Conservation (phyloP, 169 alveolate species). For the Cryptosporidium xiaoi region DNA sequence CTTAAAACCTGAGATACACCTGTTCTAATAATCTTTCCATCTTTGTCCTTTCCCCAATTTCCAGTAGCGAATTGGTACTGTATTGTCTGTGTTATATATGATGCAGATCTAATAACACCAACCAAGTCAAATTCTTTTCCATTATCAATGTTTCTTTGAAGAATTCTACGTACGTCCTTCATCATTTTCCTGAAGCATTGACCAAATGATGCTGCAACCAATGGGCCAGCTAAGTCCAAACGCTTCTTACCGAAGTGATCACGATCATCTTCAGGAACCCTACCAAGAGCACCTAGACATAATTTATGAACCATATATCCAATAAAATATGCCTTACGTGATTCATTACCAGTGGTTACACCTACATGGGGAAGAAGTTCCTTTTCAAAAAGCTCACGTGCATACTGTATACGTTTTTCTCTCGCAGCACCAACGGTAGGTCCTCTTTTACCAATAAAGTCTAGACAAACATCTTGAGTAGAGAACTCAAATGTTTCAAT, state of each 20-base stretch:
- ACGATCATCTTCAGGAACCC: slow-evolving; percentile 98
- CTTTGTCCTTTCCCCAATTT: slow-evolving; percentile 98
- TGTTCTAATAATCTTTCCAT: slow-evolving; percentile 96
- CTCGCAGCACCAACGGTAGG: slow-evolving; percentile 93
- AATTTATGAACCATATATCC: slow-evolving; percentile 99
- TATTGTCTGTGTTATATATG: slow-evolving; percentile 91
- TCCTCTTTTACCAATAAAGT: slow-evolving; percentile 95
- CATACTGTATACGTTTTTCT: slow-evolving; percentile 93
- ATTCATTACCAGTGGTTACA: slow-evolving; percentile 90
- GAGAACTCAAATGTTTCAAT: slow-evolving; percentile 94
- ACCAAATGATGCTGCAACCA: slow-evolving; percentile 97
- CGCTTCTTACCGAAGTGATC: slow-evolving; percentile 99
- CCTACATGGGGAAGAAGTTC: slow-evolving; percentile 99
- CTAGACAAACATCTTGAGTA: slow-evolving; percentile 92
- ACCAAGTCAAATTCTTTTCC: slow-evolving; percentile 92
- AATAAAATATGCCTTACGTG: slow-evolving; percentile 96
- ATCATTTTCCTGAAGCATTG: slow-evolving; percentile 93
- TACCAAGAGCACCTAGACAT: slow-evolving; percentile 95
- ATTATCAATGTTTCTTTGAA: slow-evolving; percentile 91
- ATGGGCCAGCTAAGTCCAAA: slow-evolving; percentile 98
- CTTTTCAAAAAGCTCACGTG: slow-evolving; percentile 93
- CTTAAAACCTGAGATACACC: slow-evolving; percentile 98
- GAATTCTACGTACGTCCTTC: slow-evolving; percentile 91
- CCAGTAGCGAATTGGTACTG: slow-evolving; percentile 94
- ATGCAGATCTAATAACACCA: slow-evolving; percentile 89